Evolutionary conservation across 176 grass and related monocot species (phyloP).

Genomic region (Dactylis glomerata): DNA sequence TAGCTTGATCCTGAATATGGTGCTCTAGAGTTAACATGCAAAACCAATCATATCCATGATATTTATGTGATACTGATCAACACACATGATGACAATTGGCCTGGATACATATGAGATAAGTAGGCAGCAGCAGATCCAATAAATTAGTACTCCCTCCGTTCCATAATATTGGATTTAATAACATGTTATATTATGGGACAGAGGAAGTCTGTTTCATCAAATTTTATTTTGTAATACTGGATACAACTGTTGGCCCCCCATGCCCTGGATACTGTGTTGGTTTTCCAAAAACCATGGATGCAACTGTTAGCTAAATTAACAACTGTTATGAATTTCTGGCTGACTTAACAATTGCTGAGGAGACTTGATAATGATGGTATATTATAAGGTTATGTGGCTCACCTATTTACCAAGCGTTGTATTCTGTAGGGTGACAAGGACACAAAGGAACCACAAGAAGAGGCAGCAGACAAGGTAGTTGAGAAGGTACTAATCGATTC

Average conservation of each 20-base stretch:
- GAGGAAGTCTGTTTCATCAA: not conserved
- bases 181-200: no score
- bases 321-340: conserved; percentile 9
- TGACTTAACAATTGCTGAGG: not conserved
- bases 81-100: not conserved
- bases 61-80: conserved; percentile 14
- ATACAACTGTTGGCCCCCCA: not conserved
- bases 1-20: conserved; percentile 14
- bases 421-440: conserved; percentile 41
- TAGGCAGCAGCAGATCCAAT: not conserved
- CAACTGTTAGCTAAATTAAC: not conserved
- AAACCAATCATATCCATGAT: not conserved
- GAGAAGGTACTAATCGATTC: conserved; percentile 71
- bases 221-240: conserved; percentile 6
- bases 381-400: not conserved
- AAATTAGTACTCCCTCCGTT: not conserved
- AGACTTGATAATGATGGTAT: not conserved
- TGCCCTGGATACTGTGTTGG: not conserved
- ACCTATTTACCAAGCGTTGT: not conserved
- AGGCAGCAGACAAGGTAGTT: conserved; percentile 32
- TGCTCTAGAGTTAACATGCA: conserved; percentile 11
- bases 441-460: conserved; percentile 26
- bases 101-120: not conserved
- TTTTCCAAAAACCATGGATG: conserved; percentile 6
- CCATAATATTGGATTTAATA: no score